Evolutionary conservation across 306 rosid genomes (phyloP), one percentile per base, ranked within the genome.

Genomic region (Arachis stenosperma): DNA sequence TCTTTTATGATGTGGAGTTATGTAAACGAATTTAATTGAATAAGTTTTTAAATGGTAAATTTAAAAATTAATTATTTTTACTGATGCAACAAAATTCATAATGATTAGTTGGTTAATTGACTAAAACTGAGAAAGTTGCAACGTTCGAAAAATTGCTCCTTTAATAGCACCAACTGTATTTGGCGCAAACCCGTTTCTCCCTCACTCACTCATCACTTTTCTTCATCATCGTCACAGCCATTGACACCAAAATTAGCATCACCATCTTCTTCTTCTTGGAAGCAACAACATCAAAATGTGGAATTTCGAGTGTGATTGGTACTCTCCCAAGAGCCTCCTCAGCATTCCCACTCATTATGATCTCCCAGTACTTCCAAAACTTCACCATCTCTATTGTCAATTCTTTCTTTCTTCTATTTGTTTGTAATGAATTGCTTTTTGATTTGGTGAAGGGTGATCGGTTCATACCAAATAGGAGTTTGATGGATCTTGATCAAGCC

Each of bases 401-500:
- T 80, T 30, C 40, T 47, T 33, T 13, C 58, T 33, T 41, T 14
- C 6, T 27, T 43, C 53, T 27, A 72, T 50, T 43, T n/a, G 8
- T 5, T 67, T 27, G 43, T 22, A 22, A 22, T 22, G 43, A 2
- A 2, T 63, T 56, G 29, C 22, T 1, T 22, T 56, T 12, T 67
- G 50, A 51, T 69, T 3, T 3, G 39, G 48, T 39, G 37, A 56
- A 90, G 95, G 97, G 97, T 37, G 97, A 91, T 79, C 84, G 95
- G 61, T 91, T 91, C 82, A 89, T 91, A 30, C 95, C 97, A 15
- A 91, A 76, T 67, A 69, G 95, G 84, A 91, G 97, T 85, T 89
- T 91, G 97, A 91, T 91, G 97, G 86, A 89, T 89, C 97, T 91
- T 82, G 92, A 91, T 91, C 97, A 91, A 84, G 92, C 97, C 81